Base-by-base conservation (phyloP, 1,284 basidiomycete genomes). In the Amylostereum areolatum region DNA sequence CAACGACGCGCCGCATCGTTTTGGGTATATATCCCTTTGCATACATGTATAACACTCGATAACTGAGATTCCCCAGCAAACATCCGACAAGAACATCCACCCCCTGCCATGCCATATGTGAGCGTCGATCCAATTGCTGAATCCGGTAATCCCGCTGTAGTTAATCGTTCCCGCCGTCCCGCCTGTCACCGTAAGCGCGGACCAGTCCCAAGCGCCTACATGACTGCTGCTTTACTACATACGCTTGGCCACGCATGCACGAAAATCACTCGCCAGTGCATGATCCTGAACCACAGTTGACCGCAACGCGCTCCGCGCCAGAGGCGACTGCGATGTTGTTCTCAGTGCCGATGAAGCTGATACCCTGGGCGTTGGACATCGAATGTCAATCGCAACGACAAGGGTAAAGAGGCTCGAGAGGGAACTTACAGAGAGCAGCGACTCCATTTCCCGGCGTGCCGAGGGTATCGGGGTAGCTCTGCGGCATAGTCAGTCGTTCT, bases 201-300 rank as follows among this genome's bases (percentile, higher is more conserved):
- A 62, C 75, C 78, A 83, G 55, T 79, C 61, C 79, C 80, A 82
- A 1, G 62, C 65, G 5, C 78, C 78, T 66, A 39, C n/a, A 44
- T 18, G 18, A 18, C 18, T 18, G 18, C 18, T 18, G 18, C 18
- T 18, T 18, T 18, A 18, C 18, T 18, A 18, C 18, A 18, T 18
- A 18, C 18, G 18, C 18, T 18, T 18, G 18, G 18, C 18, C 18
- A 18, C 18, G 18, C 18, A 18, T 18, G 18, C 18, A 18, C 18
- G 18, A 18, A 18, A 18, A 18, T 18, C 18, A 56, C 55, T 40
- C 31, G 63, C 62, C 65, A n/a, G 57, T 60, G 56, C 66, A 67
- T 18, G 62, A 48, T 5, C 62, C 60, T 28, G 48, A 45, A 34
- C 64, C 66, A 48, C 64, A 66, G 53, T 66, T 65, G 25, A 67